These are phyloP conservation scores for Cladosporium phlei DNA, from an alignment of 2,329 filamentous ascomycete genomes.

Conservation along the genomic window DNA sequence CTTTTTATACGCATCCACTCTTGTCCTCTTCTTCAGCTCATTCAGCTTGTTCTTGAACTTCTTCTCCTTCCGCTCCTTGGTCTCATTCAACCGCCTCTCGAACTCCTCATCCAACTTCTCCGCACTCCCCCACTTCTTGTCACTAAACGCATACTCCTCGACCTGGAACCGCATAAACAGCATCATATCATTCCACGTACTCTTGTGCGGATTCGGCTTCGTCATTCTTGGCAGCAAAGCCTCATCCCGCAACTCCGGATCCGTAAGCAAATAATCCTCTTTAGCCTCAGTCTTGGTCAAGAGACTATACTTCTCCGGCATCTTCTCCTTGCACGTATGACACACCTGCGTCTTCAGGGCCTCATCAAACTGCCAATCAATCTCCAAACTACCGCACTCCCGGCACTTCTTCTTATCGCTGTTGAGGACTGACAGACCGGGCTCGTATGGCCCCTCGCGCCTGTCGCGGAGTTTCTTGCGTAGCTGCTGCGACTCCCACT, in stretches of 20 bases:
- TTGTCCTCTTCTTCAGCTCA: conserved; percentile 87
- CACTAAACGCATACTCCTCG: conserved; percentile 81
- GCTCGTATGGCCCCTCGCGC: conserved; percentile 80
- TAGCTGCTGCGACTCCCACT: conserved; percentile 84
- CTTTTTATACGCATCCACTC: conserved; percentile 81
- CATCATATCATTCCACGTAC: conserved; percentile 98
- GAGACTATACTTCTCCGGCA: conserved; percentile 87
- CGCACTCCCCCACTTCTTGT: conserved; percentile 82
- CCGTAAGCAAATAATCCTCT: conserved; percentile 92
- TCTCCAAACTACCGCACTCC: conserved; percentile 79
- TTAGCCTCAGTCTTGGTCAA: conserved; percentile 95
- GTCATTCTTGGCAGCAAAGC: conserved; percentile 82
- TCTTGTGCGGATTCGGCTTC: conserved; percentile 89
- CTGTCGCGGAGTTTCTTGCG: conserved; percentile 66
- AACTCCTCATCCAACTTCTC: conserved; percentile 87
- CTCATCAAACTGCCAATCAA: conserved; percentile 94
- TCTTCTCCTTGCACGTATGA: conserved; percentile 78
- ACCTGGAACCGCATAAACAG: conserved; percentile 90
- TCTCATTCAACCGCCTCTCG: conserved; percentile 68
- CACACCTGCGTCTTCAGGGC: conserved; percentile 74
- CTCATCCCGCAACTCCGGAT: conserved; percentile 86
- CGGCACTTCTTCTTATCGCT: conserved; percentile 63
- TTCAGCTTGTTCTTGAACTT: conserved; percentile 87
- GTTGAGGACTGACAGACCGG: conserved; percentile 72
- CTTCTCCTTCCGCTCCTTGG: conserved; percentile 79